phyloP scores from a whole-genome alignment of 2,329 filamentous ascomycete genomes.

The Monosporascus sp. region DNA sequence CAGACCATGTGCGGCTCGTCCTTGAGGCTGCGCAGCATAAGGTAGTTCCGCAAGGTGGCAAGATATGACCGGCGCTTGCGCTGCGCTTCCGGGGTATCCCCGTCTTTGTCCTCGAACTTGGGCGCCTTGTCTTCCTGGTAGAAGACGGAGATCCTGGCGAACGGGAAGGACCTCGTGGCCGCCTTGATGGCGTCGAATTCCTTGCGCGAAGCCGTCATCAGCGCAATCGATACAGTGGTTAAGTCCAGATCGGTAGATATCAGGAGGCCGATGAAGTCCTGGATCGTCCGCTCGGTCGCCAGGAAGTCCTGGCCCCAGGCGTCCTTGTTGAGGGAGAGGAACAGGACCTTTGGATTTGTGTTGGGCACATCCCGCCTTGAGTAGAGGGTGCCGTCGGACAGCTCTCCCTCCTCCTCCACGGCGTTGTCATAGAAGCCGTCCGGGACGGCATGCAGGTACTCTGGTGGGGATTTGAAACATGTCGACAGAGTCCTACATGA shows the following conservation, averaged over 20 bases:
- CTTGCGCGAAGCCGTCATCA: constrained; percentile 22
- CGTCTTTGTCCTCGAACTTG: constrained; percentile 12
- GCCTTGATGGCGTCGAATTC: constrained; percentile 19
- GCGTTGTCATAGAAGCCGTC: background rate
- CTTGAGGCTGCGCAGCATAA: constrained; percentile 24
- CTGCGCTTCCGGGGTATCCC: constrained; percentile 18
- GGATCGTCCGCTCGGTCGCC: constrained; percentile 20
- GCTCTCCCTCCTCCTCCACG: background rate
- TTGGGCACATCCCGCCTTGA: background rate
- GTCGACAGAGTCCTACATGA: background rate
- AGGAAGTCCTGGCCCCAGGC: constrained; percentile 23
- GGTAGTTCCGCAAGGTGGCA: constrained; percentile 27
- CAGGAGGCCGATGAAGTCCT: constrained; percentile 24
- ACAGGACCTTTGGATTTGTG: constrained; percentile 15
- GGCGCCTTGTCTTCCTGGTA: constrained; percentile 14
- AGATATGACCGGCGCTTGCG: constrained; percentile 20
- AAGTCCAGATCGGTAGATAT: constrained; percentile 21
- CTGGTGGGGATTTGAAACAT: background rate
- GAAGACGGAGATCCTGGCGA: constrained; percentile 19
- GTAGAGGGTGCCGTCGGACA: background rate
- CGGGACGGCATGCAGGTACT: background rate
- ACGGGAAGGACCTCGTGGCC: constrained; percentile 16
- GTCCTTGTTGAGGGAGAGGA: constrained; percentile 22
- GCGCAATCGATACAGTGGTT: constrained; percentile 17
- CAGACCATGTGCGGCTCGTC: constrained; percentile 30